Evolutionary conservation across 805 yeast species (phyloP).

Genomic region (Kuraishia capsulata): DNA sequence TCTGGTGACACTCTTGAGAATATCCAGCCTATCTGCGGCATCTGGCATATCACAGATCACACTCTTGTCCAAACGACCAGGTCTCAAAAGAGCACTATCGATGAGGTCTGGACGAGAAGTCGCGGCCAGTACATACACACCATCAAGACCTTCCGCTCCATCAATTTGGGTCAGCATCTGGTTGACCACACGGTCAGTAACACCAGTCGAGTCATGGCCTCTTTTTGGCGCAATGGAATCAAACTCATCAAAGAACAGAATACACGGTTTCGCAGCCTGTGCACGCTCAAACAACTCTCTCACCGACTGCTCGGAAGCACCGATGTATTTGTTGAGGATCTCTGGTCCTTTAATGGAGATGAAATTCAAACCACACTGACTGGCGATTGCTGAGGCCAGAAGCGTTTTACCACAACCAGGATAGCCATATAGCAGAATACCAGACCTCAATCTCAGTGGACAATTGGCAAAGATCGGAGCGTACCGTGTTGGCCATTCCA

Average conservation of each 20-base stretch:
- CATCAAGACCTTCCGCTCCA: conserved; percentile 97
- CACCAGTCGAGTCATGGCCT: conserved; percentile 97
- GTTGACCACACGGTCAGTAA: conserved; percentile 94
- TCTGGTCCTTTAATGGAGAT: conserved; percentile 95
- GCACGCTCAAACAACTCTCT: conserved; percentile 92
- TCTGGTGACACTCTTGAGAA: conserved; percentile 45
- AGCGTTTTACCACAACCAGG: conserved; percentile 98
- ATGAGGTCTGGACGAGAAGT: conserved; percentile 93
- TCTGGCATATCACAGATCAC: conserved; percentile 85
- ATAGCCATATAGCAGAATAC: conserved; percentile 84
- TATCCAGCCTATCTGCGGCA: conserved; percentile 61
- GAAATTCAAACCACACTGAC: conserved; percentile 88
- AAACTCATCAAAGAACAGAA: conserved; percentile 88
- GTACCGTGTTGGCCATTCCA: conserved; percentile 96
- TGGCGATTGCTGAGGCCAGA: conserved; percentile 87
- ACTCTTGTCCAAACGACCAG: conserved; percentile 92
- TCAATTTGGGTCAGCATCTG: conserved; percentile 98
- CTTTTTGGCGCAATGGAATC: conserved; percentile 97
- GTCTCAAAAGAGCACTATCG: conserved; percentile 89
- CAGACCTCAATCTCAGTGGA: conserved; percentile 82
- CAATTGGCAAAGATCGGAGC: conserved; percentile 91
- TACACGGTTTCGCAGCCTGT: conserved; percentile 89
- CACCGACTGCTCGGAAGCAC: conserved; percentile 93
- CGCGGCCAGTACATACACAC: conserved; percentile 94
- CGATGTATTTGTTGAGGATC: conserved; percentile 88